phyloP scores from a whole-genome alignment of 2,329 filamentous ascomycete species.

The Lachnellula occidentalis region DNA sequence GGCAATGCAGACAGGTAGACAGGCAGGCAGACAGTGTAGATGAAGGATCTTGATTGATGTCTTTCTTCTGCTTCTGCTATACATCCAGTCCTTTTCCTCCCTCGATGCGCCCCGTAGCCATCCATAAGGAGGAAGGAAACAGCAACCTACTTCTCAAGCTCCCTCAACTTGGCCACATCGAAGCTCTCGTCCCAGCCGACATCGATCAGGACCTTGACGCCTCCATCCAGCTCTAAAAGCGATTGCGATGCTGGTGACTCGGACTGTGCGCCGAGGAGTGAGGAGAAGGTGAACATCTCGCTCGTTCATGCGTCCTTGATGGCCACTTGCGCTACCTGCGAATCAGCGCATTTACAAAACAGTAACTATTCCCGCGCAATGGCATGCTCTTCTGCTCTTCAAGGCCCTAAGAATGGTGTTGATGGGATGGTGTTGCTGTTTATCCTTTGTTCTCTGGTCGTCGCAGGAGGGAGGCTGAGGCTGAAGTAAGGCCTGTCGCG shows the following conservation, averaged over 20 bases:
- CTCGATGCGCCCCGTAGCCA: conserved; percentile 4
- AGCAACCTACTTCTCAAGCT: conserved; percentile 74
- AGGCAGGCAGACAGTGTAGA: conserved; percentile 5
- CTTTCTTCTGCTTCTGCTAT: conserved; percentile 19
- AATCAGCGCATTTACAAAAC: conserved; percentile 11
- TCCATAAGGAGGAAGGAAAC: conserved; percentile 8
- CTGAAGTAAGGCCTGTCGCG: neutral
- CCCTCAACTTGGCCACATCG: conserved; percentile 72
- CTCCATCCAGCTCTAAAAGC: conserved; percentile 92
- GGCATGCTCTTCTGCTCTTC: neutral
- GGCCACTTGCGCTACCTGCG: neutral
- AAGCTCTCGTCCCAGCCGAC: conserved; percentile 96
- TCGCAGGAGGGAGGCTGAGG: neutral
- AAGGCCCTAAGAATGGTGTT: neutral
- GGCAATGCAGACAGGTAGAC: neutral
- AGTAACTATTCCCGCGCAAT: neutral
- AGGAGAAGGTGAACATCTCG: conserved; percentile 92
- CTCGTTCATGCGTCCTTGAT: conserved; percentile 18
- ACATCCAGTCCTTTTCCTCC: conserved; percentile 9
- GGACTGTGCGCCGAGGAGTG: conserved; percentile 85
- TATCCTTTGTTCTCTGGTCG: neutral
- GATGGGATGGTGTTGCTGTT: neutral
- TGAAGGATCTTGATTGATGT: conserved; percentile 23
- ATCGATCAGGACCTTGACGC: conserved; percentile 90
- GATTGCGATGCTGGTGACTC: conserved; percentile 85